A percentile compares a stretch with the other conserved stretches of the same genome.
Evolutionary conservation across 331 rosid species (phyloP).

Genomic region (Stylosanthes scabra): DNA sequence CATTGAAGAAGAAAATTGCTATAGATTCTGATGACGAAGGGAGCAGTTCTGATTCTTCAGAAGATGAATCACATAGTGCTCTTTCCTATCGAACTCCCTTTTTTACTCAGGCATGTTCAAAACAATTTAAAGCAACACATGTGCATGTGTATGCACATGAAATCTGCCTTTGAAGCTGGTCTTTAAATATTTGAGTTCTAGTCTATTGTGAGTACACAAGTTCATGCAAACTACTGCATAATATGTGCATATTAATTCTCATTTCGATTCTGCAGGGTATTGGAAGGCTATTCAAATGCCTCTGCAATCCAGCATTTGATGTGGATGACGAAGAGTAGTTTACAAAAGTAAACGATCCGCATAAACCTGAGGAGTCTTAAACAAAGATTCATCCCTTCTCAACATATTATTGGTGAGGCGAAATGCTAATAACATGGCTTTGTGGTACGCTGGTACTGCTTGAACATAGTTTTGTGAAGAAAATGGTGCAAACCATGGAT

Average conservation of each 20-base stretch:
- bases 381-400: slow-evolving; percentile 18
- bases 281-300: slow-evolving; percentile 96
- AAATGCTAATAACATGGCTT: slow-evolving; percentile 22
- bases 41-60: slow-evolving; percentile 77
- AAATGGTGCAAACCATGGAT: slow-evolving; percentile 35
- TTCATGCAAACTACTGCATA: not conserved
- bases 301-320: slow-evolving; percentile 97
- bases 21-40: slow-evolving; percentile 71
- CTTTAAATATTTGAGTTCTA: not conserved
- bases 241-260: slow-evolving; percentile 27
- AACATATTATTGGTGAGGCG: slow-evolving; percentile 27
- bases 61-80: slow-evolving; percentile 70
- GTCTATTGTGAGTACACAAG: not conserved
- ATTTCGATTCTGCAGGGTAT: slow-evolving; percentile 63
- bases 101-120: slow-evolving; percentile 70
- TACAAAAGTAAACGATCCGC: slow-evolving; percentile 70
- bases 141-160: not conserved
- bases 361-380: not conserved
- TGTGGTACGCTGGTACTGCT: not conserved
- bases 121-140: not conserved
- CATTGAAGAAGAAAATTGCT: slow-evolving; percentile 63
- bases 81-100: slow-evolving; percentile 81
- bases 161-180: slow-evolving; percentile 9
- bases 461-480: slow-evolving; percentile 24
- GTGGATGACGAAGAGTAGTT: slow-evolving; percentile 93